These are phyloP conservation scores for Ligustrum vulgare DNA, from an alignment of 257 asterid genomes.

Conservation along the genomic window DNA sequence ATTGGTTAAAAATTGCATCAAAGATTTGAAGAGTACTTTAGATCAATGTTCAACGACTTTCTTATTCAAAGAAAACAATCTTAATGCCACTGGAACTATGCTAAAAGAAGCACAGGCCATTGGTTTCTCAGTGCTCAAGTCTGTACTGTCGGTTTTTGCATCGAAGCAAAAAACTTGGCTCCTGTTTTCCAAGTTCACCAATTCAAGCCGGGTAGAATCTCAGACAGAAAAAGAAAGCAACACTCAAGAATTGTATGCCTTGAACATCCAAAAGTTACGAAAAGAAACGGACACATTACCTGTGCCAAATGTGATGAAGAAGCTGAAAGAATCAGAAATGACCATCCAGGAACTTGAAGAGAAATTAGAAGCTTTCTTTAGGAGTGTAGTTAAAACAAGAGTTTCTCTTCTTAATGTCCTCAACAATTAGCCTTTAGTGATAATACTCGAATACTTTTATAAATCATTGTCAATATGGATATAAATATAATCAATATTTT, in stretches of 20 bases:
- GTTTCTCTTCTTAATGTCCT: conserved; percentile 29
- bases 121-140: conserved; percentile 18
- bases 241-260: conserved; percentile 1
- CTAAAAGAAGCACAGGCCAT: conserved; percentile 19
- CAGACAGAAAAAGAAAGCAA: background rate
- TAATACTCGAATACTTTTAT: background rate
- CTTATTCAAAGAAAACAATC: background rate
- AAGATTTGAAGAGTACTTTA: background rate
- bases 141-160: conserved; percentile 22
- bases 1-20: background rate
- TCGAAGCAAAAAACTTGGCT: conserved; percentile 24
- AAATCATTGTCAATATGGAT: background rate
- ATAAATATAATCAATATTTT: background rate
- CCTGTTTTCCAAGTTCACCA: conserved; percentile 25
- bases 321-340: conserved; percentile 9
- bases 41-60: background rate
- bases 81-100: conserved; percentile 1
- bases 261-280: background rate
- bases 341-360: conserved; percentile 21
- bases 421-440: conserved; percentile 18
- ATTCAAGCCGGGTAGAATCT: background rate
- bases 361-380: conserved; percentile 11
- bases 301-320: conserved; percentile 17
- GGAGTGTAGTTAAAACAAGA: conserved; percentile 20
- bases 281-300: background rate